Base-by-base conservation (phyloP, 768 basidiomycete species). In the Boletus patriciae region DNA sequence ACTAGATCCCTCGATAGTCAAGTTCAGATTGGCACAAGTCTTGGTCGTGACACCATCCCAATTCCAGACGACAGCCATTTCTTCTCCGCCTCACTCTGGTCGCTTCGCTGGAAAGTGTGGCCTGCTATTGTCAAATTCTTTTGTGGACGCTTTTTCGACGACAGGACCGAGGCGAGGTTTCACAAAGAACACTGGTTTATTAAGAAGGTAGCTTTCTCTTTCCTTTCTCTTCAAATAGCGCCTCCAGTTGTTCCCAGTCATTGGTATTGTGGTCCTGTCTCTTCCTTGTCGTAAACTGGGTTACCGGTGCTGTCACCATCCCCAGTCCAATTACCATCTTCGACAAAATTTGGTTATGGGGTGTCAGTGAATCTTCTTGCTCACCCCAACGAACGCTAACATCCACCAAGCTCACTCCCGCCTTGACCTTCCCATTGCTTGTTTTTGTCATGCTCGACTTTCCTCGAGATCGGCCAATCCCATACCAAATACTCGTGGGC, bases 181-280 rank as follows among this genome's bases (percentile, higher is more conserved):
- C 70, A 58, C 48, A 76, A 85, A 78, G 90, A 92, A 72, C 82
- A 77, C 50, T 91, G 89, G 90, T 88, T 83, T 63, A 76, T 84
- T 25, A 80, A 80, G 58, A 90, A 89, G 70, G 78, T 75, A 62
- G 27, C 0, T 18, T 27, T 59, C 55, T 34, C 37, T 38, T 27
- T 45, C 21, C 42, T 43, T 29, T 27, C 29, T 19, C 33, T 19
- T n/a, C 48, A 46, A 18, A 29, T 9, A 37, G 5, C 19, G 19
- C 34, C 44, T 49, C 57, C 42, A 70, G 11, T 23, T 23, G 25
- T 38, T 34, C 27, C 37, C 54, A 81, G 76, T 75, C 79, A 1
- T 72, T 88, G 34, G 86, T 86, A 19, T 59, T 86, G 10, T 86
- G 84, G 80, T 83, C 85, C 7, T 76, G 83, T 11, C 55, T 81